These are phyloP conservation scores for Pseudogymnoascus verrucosus DNA, from an alignment of 2,329 filamentous ascomycete genomes.

Conservation along the genomic window DNA sequence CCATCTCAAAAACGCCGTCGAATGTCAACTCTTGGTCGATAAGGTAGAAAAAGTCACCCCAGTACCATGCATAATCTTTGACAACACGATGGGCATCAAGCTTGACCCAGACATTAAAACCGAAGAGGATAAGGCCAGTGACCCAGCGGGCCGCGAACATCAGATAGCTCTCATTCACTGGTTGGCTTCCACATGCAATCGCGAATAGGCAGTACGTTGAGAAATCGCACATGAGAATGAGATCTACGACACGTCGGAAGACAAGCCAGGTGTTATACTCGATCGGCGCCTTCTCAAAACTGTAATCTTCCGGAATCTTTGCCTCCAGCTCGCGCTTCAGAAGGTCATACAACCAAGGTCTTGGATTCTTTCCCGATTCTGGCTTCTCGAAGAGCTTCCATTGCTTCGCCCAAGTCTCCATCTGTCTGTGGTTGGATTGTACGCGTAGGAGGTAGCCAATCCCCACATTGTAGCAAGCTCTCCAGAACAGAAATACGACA, in stretches of 20 bases:
- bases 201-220: conserved; percentile 95
- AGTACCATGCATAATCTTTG: conserved; percentile 99
- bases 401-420: conserved; percentile 82
- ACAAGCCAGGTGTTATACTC: conserved; percentile 99
- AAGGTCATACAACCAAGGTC: conserved; percentile 72
- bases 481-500: conserved; percentile 82
- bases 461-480: conserved; percentile 84
- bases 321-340: conserved; percentile 86
- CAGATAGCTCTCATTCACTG: conserved; percentile 59
- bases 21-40: conserved; percentile 97
- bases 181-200: conserved; percentile 72
- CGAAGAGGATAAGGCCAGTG: conserved; percentile 67
- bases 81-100: conserved; percentile 95
- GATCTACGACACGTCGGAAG: conserved; percentile 88
- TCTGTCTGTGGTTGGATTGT: conserved; percentile 80
- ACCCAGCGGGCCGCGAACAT: conserved; percentile 71
- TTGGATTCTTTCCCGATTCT: conserved; percentile 69
- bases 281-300: conserved; percentile 83
- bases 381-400: conserved; percentile 82
- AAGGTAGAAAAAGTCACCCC: conserved; percentile 98
- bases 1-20: conserved; percentile 98
- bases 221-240: conserved; percentile 99
- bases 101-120: conserved; percentile 98
- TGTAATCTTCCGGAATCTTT: conserved; percentile 90
- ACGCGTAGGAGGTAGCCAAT: conserved; percentile 83